Evolutionary conservation across 345 rosid genomes (phyloP).

Genomic region (Anacardium occidentale): DNA sequence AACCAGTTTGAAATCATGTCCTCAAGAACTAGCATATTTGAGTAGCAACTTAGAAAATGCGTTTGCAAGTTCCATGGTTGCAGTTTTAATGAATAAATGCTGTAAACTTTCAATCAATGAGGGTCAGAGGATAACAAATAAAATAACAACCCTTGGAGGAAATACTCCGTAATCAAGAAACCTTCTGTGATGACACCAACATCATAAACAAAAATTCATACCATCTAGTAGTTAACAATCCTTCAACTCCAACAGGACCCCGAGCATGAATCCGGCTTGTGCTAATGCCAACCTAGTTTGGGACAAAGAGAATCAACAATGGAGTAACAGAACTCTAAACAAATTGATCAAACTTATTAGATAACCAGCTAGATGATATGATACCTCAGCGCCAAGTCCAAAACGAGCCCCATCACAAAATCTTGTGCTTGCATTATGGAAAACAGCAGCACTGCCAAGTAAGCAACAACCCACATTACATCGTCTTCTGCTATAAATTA

Average conservation of each 20-base stretch:
- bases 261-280: constrained; percentile 98
- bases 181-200: not conserved
- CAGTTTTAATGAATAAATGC: too few relatives aligned
- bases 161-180: not conserved
- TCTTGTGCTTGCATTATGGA: constrained; percentile 97
- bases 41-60: too few relatives aligned
- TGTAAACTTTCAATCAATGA: too few relatives aligned
- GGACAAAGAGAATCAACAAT: constrained; percentile 4
- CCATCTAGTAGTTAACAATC: constrained; percentile 95
- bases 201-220: constrained; percentile 26
- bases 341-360: not conserved
- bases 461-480: not conserved
- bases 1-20: too few relatives aligned
- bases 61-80: too few relatives aligned
- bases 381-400: constrained; percentile 99
- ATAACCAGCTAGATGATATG: not conserved
- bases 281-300: constrained; percentile 84
- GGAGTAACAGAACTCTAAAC: constrained; percentile 4
- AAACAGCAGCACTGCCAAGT: constrained; percentile 87
- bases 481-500: not conserved
- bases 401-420: constrained; percentile 97
- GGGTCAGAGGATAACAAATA: too few relatives aligned
- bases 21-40: too few relatives aligned
- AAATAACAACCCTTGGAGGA: not conserved
- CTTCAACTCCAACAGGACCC: constrained; percentile 99